Base-by-base conservation (phyloP, 495 filamentous ascomycete genomes). In the Coniosporium apollinis region DNA sequence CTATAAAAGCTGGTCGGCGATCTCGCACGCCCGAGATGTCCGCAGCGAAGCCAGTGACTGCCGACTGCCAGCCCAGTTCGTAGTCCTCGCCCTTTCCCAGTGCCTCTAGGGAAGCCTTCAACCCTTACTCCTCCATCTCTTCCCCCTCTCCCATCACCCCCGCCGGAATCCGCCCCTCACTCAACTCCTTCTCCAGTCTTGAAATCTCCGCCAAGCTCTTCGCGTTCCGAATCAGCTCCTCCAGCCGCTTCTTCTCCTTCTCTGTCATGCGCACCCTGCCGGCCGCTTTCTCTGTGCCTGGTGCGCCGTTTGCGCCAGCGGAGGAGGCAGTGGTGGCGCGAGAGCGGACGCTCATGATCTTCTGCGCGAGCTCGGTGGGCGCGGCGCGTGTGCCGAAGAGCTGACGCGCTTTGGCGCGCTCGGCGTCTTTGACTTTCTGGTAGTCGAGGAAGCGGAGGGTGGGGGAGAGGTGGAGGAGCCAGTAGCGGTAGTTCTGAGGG, bases 401-500 rank as follows among this genome's bases (percentile, higher is more conserved):
- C 51, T 84, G 75, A 22, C 56, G 63, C 0, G 86, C 84, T 42
- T 69, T 65, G 31, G 65, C 52, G 13, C 86, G 76, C 63, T 99
- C 91, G 1, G 62, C 72, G 31, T 86, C 71, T 52, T 82, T 91
- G 20, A 96, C 82, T 59, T 89, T 91, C 36, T 73, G 69, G 55
- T 84, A 94, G 60, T 99, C 91, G 30, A 99, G 66, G 62, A 94
- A 94, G 22, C 86, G 78, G 17, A 99, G 71, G 15, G 64, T 66
- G 3, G 85, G 84, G 46, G 75, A 76, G 30, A 76, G 70, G 80
- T 79, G 94, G 48, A 99, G 71, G 24, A 92, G 59, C 79, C 80
- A 99, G 57, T 76, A 76, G 11, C 89, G 74, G 59, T 94, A 99
- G 56, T 96, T 56, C 89, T 94, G 50, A 29, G 10, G 10, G 8